Percentiles rank a stretch among this genome's conserved stretches.
phyloP scores from a whole-genome alignment of 345 rosid species.

The Erodium maritimum region DNA sequence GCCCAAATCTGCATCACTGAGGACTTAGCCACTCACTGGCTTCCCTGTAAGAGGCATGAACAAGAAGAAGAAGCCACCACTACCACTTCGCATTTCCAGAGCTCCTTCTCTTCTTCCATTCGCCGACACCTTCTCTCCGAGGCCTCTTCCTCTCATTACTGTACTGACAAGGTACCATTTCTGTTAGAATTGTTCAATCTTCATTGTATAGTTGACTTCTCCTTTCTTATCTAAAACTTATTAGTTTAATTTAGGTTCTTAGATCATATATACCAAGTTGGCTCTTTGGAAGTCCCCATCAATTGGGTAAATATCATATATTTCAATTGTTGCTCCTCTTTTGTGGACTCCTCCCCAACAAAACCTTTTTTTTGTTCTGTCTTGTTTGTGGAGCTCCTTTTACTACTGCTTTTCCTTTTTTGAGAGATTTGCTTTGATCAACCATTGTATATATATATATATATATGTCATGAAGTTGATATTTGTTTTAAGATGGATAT shows the following conservation, averaged over 20 bases:
- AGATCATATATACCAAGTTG: no score
- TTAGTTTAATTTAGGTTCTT: no score
- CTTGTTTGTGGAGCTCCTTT: background rate
- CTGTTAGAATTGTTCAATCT: background rate
- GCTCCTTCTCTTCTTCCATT: constrained; percentile 15
- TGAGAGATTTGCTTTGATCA: background rate
- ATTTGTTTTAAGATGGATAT: no score
- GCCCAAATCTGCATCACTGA: constrained; percentile 39
- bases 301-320: no score
- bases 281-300: no score
- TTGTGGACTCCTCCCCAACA: no score
- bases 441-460: no score
- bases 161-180: constrained; percentile 19
- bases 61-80: constrained; percentile 9
- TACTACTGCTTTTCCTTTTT: background rate
- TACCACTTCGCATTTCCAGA: constrained; percentile 29
- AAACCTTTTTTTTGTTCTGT: no score
- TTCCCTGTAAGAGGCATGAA: constrained; percentile 36
- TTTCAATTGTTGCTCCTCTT: no score
- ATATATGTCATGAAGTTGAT: no score
- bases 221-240: background rate
- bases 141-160: constrained; percentile 14
- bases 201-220: background rate
- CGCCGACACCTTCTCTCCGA: constrained; percentile 48
- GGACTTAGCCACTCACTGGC: constrained; percentile 30